phyloP scores from a whole-genome alignment of 2,329 filamentous ascomycete species.

The Gyromitra esculenta region DNA sequence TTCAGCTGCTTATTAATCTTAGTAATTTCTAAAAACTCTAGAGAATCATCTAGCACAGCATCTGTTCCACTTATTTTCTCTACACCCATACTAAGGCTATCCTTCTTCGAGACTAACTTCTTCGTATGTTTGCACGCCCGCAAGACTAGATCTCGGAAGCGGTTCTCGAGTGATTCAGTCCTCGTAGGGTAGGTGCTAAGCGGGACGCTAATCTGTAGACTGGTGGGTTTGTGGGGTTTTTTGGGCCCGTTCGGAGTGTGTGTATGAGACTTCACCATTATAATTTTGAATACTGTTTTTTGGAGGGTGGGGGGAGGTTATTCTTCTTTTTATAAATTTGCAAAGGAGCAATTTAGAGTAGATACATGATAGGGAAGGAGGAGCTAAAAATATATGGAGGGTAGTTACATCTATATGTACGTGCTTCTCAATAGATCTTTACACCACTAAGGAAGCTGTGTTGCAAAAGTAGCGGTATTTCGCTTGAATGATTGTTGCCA shows the following conservation, averaged over 20 bases:
- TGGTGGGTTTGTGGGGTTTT: not conserved
- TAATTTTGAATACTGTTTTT: not conserved
- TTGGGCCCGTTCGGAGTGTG: not conserved
- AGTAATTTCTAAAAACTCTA: not conserved
- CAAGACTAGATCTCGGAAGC: not conserved
- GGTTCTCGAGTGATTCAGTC: not conserved
- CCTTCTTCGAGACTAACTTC: not conserved
- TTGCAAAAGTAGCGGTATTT: not conserved
- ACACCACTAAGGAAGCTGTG: not conserved
- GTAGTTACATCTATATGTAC: not conserved
- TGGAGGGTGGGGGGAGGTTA: not conserved
- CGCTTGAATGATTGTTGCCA: not conserved
- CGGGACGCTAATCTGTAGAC: not conserved
- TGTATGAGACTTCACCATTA: not conserved
- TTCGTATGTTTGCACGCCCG: not conserved
- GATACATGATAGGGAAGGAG: not conserved
- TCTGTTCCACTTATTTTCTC: not conserved
- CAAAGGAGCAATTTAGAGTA: not conserved
- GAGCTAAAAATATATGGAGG: not conserved
- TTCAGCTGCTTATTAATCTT: not conserved
- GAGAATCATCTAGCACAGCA: not conserved
- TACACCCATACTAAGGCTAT: not conserved
- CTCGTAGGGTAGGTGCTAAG: not conserved
- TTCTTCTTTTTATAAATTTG: not conserved
- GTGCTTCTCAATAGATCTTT: not conserved